These are phyloP conservation scores for Colletotrichum sp. DNA, from an alignment of 2,329 filamentous ascomycete species.

Conservation along the genomic window DNA sequence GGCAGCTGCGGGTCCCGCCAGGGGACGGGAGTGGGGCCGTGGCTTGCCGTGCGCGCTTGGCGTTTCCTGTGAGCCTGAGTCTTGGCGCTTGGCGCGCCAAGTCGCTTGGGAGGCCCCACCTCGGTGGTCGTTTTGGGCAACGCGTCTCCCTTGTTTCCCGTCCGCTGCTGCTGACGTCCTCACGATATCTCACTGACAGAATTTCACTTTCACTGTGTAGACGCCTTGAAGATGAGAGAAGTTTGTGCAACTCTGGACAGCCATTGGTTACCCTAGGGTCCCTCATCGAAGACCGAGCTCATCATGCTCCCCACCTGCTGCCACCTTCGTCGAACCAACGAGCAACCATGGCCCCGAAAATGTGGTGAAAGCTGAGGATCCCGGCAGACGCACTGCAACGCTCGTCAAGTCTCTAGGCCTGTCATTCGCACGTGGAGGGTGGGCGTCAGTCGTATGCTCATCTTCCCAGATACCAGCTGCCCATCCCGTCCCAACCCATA, in stretches of 20 bases:
- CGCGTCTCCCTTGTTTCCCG: background rate
- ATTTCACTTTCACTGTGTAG: too few species aligned
- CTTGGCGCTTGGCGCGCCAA: slow-evolving; percentile 18
- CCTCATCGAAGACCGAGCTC: background rate
- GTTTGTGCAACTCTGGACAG: background rate
- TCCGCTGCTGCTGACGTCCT: background rate
- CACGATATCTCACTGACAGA: background rate
- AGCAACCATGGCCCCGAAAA: background rate
- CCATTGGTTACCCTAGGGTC: background rate
- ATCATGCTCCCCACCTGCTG: background rate
- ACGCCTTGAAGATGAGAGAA: background rate
- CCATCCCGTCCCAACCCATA: background rate
- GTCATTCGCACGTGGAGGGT: background rate
- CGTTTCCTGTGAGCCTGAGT: background rate
- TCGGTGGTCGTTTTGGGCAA: slow-evolving; percentile 3
- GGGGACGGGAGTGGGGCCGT: slow-evolving; percentile 3
- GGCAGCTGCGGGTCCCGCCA: background rate
- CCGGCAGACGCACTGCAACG: background rate
- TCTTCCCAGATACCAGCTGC: background rate
- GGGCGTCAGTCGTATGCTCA: background rate
- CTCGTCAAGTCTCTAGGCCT: background rate
- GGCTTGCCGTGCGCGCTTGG: background rate
- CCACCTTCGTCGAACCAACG: background rate
- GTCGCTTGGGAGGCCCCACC: background rate
- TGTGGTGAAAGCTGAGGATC: background rate